Evolutionary conservation across 805 yeast species (phyloP), one percentile per base, ranked within the genome.

Genomic region (Metschnikowia aberdeeniae): DNA sequence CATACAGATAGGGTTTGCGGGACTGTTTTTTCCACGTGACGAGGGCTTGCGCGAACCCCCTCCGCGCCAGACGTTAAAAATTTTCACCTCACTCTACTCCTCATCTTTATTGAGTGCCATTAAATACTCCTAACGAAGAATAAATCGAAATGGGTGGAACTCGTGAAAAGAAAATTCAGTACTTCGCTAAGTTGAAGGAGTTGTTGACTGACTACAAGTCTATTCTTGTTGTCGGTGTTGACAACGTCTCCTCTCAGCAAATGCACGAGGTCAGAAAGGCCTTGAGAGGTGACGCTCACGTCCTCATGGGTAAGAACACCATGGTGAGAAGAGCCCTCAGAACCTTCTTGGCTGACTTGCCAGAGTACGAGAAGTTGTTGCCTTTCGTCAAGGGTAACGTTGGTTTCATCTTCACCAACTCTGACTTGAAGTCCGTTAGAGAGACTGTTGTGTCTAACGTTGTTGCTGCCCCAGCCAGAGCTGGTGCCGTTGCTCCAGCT

Each of bases 271-370:
- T 89, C 81, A 89, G 99, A 86, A 89, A 86, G 82, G 76, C 89
- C 59, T 84, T 93, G 68, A 89, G 99, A 81, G 87, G 89, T 61
- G 86, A 82, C 52, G 99, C 93, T 68, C 93, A 87, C 62, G 90
- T 93, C 61, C 80, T 93, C 68, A 93, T 93, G 99, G 99, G 99
- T 81, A 93, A 93, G 87, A 93, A 93, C 97, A 93, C 99, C 83
- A 92, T 93, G 98, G 96, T 93, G 61, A 89, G 99, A 82, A 89
- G 98, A 80, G 99, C 99, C 71, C 79, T 93, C 82, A 89, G 99
- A 80, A 93, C 89, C 66, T 88, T 89, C 84, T 70, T 90, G 62
- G 44, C 84, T 66, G 98, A 92, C 72, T 81, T 88, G 77, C 97
- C 98, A 73, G 97, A 93, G 66, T 86, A 72, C 71, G 99, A 93